Evolutionary conservation across 768 basidiomycete species (phyloP), one percentile per base, ranked within the genome.

Genomic region (Leucosporidium yakuticum): DNA sequence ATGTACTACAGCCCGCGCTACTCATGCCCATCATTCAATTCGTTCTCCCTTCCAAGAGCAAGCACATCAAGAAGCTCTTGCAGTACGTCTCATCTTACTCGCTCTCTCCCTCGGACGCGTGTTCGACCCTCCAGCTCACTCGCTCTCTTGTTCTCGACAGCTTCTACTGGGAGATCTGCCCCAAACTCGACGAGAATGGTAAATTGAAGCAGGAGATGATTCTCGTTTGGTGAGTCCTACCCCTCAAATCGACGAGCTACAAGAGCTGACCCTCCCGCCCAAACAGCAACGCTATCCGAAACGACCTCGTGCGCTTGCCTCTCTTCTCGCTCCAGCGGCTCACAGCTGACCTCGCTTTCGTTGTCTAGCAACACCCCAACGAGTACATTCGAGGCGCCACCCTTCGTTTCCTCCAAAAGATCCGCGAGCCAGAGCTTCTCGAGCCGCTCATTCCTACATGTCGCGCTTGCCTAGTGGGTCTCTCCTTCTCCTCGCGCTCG

Each of bases 181-280:
- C 95, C 14, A 97, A 97, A 79, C 88, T 94, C 70, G 95, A 98
- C 75, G 95, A 98, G 76, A 87, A 85, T 72, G 95, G 95, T 60
- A 98, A 97, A 81, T 80, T 98, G 73, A 97, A 95, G 84, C 96
- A 98, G 80, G 95, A 99, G 82, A 98, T 98, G 95, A 98, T 97
- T 77, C 85, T 98, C 62, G 95, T 98, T 39, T 93, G 94, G 91
- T 94, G 79, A 78, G 91, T 85, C 23, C 60, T 48, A 47, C 11
- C 11, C 62, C 56, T 21, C n/a, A 36, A 47, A 0, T 19, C 21
- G 29, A 15, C 8, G 44, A 31, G n/a, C 20, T 5, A 31, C 15
- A 4, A 25, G 36, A 47, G 60, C 60, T 61, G 48, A 61, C 29
- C 27, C 20, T 47, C 21, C 14, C 17, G 2, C 34, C 17, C 34